Conservation (phyloP, 2,329 filamentous ascomycete species). For the Fusarium robinianum region DNA sequence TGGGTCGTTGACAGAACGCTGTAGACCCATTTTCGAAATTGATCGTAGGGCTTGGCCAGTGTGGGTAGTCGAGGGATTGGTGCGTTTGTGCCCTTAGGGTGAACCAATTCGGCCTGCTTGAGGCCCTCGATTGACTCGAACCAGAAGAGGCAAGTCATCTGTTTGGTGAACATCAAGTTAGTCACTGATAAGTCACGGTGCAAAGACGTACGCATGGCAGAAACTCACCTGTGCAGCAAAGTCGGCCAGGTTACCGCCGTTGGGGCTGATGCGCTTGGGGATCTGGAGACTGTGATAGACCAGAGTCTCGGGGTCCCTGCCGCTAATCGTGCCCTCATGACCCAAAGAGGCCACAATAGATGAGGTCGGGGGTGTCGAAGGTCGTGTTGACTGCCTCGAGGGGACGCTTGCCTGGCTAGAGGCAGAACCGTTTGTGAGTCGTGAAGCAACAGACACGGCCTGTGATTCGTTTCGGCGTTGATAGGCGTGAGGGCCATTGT, state of each 20-base stretch:
- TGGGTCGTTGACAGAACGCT: slow-evolving; percentile 91
- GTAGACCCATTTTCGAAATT: slow-evolving; percentile 93
- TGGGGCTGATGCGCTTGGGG: slow-evolving; percentile 74
- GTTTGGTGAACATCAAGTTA: slow-evolving; percentile 23
- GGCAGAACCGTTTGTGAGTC: slow-evolving; percentile 25
- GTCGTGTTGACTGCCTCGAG: slow-evolving; percentile 41
- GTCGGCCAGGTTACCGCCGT: slow-evolving; percentile 76
- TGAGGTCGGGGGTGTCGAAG: slow-evolving; percentile 46
- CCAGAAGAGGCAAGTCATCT: slow-evolving; percentile 98
- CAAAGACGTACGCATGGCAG: not conserved
- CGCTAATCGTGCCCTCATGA: slow-evolving; percentile 41
- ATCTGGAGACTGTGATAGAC: slow-evolving; percentile 69
- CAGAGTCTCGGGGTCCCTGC: slow-evolving; percentile 50
- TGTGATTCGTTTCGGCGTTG: slow-evolving; percentile 21
- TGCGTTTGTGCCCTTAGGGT: slow-evolving; percentile 45
- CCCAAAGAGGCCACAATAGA: slow-evolving; percentile 33
- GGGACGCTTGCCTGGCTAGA: slow-evolving; percentile 21
- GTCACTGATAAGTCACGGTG: not conserved
- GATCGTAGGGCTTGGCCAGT: slow-evolving; percentile 75
- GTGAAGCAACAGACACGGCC: slow-evolving; percentile 17
- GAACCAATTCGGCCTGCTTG: slow-evolving; percentile 70
- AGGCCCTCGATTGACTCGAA: slow-evolving; percentile 87
- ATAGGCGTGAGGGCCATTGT: slow-evolving; percentile 18
- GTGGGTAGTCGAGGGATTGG: slow-evolving; percentile 61
- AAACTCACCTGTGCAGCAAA: slow-evolving; percentile 76